phyloP scores from a whole-genome alignment of 345 rosid species.

The Eucalyptus globulus region DNA sequence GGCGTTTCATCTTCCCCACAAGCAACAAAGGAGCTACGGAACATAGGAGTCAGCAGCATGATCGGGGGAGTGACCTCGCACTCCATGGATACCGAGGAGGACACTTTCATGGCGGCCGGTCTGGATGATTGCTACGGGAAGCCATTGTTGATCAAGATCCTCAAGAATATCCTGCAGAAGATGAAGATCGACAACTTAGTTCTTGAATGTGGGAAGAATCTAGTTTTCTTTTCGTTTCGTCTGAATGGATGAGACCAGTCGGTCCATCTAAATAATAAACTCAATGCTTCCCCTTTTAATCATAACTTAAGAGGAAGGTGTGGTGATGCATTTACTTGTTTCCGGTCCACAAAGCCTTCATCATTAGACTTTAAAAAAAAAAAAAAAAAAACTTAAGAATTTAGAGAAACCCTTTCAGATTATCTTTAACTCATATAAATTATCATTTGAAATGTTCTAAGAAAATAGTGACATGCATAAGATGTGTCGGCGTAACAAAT shows the following conservation, averaged over 20 bases:
- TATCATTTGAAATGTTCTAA: background rate
- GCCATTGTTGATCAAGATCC: constrained; percentile 1
- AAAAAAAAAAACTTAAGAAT: background rate
- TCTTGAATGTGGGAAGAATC: background rate
- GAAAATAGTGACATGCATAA: rapidly evolving
- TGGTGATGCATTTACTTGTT: background rate
- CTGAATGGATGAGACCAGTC: background rate
- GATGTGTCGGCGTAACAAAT: rapidly evolving
- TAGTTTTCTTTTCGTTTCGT: background rate
- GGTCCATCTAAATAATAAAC: background rate
- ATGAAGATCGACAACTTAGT: background rate
- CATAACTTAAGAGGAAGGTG: background rate
- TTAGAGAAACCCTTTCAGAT: rapidly evolving
- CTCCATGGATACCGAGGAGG: background rate
- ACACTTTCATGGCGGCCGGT: constrained; percentile 9
- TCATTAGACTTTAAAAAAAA: background rate
- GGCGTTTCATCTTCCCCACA: background rate
- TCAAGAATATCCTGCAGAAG: background rate
- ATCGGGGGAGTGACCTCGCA: constrained; percentile 24
- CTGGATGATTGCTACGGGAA: constrained; percentile 10
- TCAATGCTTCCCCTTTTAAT: background rate
- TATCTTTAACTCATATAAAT: background rate
- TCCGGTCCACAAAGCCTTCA: background rate
- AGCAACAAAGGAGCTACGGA: constrained; percentile 21
- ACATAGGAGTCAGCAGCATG: constrained; percentile 9